Evolutionary conservation across 192 early-diverging fungal species (phyloP), one percentile per base, ranked within the genome.

Genomic region (Mortierella claussenii): DNA sequence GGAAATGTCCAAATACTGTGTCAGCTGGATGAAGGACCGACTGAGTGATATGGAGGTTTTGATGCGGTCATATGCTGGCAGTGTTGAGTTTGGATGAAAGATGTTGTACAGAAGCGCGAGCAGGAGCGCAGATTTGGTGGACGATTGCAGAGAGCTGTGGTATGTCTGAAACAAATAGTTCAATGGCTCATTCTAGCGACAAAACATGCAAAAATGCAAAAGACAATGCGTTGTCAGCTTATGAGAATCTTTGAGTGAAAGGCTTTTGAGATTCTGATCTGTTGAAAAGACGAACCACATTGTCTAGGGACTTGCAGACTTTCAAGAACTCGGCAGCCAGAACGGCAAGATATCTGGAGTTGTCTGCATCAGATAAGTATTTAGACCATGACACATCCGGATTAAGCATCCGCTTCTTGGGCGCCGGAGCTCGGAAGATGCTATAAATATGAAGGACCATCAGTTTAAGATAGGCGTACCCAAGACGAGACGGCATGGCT

Each of bases 81-180:
- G 21, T 5, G 63, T 67, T 24, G 73, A 76, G 21, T 43, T 66
- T 49, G 73, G 73, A 53, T 66, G 65, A 46, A 76, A 76, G 24
- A 76, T 67, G 30, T 76, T 76, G 73, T 67, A 76, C 11, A 76
- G 18, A 3, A 76, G 33, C 3, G 73, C 73, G 17, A 76, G 59
- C 10, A 76, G 45, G 2, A 76, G 36, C 21, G 73, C 50, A 9
- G 73, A 60, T 58, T 50, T 76, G 28, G 64, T 32, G 1, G 64
- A 51, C 5, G 65, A 76, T 21, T 67, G 73, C 7, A 76, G 18
- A 2, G 73, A 62, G 54, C 23, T 50, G 18, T 76, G 63, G 31
- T 76, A 76, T 8, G 15, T 57, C 57, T 66, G 63, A 23, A 76
- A 67, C 1, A 76, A 46, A 5, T 48, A 34, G 24, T 47, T 52